Evolutionary conservation across 2,329 filamentous ascomycete species (phyloP), one percentile per base, ranked within the genome.

Genomic region (Bipolaris bicolor): DNA sequence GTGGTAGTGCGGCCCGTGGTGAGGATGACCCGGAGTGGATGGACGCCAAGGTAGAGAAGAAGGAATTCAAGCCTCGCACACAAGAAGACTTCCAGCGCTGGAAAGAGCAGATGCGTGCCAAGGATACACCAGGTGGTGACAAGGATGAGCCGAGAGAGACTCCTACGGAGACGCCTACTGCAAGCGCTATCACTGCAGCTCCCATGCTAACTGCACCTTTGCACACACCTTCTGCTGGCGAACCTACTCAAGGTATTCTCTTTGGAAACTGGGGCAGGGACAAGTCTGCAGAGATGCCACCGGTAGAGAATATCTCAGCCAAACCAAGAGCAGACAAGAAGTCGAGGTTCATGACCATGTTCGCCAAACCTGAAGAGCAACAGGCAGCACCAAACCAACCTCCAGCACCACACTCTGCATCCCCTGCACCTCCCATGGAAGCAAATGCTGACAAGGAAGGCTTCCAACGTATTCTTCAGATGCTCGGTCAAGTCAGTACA

Each of bases 21-120:
- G 75, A 77, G 46, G 63, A 90, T 63, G 91, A 96, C 49, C 93
- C 94, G 5, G 93, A 97, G 76, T 97, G 93, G 94, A 83, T 97
- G 76, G 92, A 96, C 71, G 72, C 77, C 37, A 86, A 87, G 15
- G 83, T 82, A 43, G 78, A 83, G 20, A 88, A 89, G 57, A 89
- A 91, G 49, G 86, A 89, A 67, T 80, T 84, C 34, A 86, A 89
- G 67, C 85, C 83, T 5, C 90, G 91, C 67, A 97, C 92, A 0
- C 89, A 91, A 69, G 92, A 96, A 71, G 93, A 97, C 65, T 96
- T 97, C 76, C 89, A 96, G 78, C 91, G 91, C 65, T 97, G 94
- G 87, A 97, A 97, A 83, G 91, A 96, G 67, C 85, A 84, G 62
- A 96, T 96, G 92, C 94, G 90, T 76, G 88, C 87, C 37, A 84